Percentiles rank a stretch among this genome's conserved stretches.
phyloP scores from a whole-genome alignment of 192 early-diverging fungal species.

The Lunasporangiospora selenospora region DNA sequence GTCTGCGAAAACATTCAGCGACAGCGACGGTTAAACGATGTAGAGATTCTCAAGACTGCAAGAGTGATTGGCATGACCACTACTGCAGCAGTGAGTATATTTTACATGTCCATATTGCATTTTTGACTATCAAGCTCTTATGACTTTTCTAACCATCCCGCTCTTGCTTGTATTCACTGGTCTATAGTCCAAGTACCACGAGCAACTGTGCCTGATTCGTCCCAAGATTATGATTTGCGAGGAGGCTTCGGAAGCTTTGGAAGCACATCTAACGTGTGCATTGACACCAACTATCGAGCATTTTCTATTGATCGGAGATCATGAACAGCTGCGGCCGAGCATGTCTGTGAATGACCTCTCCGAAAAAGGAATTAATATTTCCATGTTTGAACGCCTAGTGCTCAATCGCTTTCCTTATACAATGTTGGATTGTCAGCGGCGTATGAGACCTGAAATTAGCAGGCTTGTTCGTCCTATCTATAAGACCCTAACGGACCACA shows the following conservation, averaged over 20 bases:
- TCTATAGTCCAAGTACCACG: conserved; percentile 62
- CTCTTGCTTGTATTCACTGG: conserved; percentile 3
- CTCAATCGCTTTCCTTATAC: conserved; percentile 50
- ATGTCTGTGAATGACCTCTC: conserved; percentile 57
- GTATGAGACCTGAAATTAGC: conserved; percentile 64
- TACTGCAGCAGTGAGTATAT: conserved; percentile 59
- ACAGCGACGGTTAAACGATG: conserved; percentile 28
- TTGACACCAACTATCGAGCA: conserved; percentile 56
- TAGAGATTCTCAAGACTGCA: conserved; percentile 16
- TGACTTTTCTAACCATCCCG: background rate
- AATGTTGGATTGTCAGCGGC: conserved; percentile 54
- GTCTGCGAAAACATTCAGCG: conserved; percentile 36
- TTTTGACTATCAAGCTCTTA: background rate
- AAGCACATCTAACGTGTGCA: conserved; percentile 59
- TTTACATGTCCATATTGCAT: background rate
- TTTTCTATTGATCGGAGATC: conserved; percentile 66
- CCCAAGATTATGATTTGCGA: conserved; percentile 62
- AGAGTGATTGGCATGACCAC: conserved; percentile 66
- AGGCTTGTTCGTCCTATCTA: conserved; percentile 59
- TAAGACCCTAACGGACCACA: conserved; percentile 51
- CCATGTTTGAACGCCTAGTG: conserved; percentile 62
- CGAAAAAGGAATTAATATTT: conserved; percentile 50
- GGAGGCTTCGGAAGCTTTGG: conserved; percentile 64
- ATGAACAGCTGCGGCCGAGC: conserved; percentile 62
- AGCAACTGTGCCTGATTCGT: conserved; percentile 49